phyloP scores from a whole-genome alignment of 345 rosid genomes.

The Anacardium occidentale region DNA sequence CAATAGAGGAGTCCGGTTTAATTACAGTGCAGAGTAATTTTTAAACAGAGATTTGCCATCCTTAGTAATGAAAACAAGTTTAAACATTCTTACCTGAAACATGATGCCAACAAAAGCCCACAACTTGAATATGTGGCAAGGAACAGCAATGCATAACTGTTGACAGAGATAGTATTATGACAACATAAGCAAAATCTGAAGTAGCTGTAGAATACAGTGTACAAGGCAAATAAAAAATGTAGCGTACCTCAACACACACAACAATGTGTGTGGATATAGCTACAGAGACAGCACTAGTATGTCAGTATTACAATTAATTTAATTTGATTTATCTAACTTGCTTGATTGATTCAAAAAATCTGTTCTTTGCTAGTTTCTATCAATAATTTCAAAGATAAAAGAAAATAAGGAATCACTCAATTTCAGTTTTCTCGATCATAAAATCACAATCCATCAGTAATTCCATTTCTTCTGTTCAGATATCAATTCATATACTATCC shows the following conservation, averaged over 20 bases:
- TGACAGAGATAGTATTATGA: slow-evolving; percentile 8
- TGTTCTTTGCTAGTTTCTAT: background rate
- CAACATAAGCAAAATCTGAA: background rate
- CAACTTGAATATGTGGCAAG: slow-evolving; percentile 83
- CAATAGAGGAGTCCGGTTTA: background rate
- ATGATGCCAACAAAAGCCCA: slow-evolving; percentile 97
- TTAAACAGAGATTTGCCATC: background rate
- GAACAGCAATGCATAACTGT: slow-evolving; percentile 95
- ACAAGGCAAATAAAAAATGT: background rate
- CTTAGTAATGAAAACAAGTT: slow-evolving; percentile 3
- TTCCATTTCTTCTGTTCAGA: background rate
- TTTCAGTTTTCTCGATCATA: background rate
- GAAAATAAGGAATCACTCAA: background rate
- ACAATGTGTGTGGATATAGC: no score
- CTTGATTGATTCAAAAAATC: background rate
- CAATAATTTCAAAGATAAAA: background rate
- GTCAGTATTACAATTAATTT: background rate
- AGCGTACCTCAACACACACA: background rate
- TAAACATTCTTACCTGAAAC: slow-evolving; percentile 67
- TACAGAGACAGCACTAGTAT: background rate
- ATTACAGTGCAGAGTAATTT: background rate
- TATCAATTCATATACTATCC: background rate
- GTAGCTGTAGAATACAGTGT: background rate
- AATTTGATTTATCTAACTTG: background rate
- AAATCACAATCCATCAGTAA: background rate